phyloP scores from a whole-genome alignment of 2,329 filamentous ascomycete species.

The Biscogniauxia sp. region DNA sequence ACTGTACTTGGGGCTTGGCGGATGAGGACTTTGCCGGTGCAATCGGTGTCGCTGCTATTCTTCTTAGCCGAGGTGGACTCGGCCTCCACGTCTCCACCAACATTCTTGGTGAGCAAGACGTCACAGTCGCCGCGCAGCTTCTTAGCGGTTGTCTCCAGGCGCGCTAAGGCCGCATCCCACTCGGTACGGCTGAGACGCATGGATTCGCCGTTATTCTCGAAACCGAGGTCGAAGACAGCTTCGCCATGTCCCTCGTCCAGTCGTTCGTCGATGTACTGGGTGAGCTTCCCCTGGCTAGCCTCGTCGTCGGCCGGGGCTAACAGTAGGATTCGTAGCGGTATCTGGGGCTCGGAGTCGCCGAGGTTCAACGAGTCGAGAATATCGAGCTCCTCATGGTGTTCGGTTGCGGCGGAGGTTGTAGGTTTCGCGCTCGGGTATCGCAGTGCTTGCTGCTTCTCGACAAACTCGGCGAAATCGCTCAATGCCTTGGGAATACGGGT shows the following conservation, averaged over 20 bases:
- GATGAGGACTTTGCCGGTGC: slow-evolving; percentile 83
- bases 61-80: slow-evolving; percentile 45
- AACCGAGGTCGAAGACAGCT: slow-evolving; percentile 85
- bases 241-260: slow-evolving; percentile 85
- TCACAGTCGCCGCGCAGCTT: slow-evolving; percentile 71
- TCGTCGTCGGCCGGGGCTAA: slow-evolving; percentile 58
- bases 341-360: slow-evolving; percentile 64
- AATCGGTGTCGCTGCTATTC: slow-evolving; percentile 67
- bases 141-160: slow-evolving; percentile 64
- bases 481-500: slow-evolving; percentile 56
- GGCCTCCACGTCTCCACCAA: slow-evolving; percentile 74
- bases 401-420: slow-evolving; percentile 37
- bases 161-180: slow-evolving; percentile 70
- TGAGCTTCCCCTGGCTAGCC: slow-evolving; percentile 60
- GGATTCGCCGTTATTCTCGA: slow-evolving; percentile 83
- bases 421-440: slow-evolving; percentile 53
- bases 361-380: slow-evolving; percentile 78
- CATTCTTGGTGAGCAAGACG: slow-evolving; percentile 84
- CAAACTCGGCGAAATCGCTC: slow-evolving; percentile 96
- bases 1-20: slow-evolving; percentile 69
- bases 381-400: slow-evolving; percentile 89
- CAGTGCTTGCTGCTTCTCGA: slow-evolving; percentile 85
- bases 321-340: slow-evolving; percentile 74
- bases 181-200: slow-evolving; percentile 74
- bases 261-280: slow-evolving; percentile 63